Conservation (phyloP, 306 rosid species). For the Dryas drummondii region DNA sequence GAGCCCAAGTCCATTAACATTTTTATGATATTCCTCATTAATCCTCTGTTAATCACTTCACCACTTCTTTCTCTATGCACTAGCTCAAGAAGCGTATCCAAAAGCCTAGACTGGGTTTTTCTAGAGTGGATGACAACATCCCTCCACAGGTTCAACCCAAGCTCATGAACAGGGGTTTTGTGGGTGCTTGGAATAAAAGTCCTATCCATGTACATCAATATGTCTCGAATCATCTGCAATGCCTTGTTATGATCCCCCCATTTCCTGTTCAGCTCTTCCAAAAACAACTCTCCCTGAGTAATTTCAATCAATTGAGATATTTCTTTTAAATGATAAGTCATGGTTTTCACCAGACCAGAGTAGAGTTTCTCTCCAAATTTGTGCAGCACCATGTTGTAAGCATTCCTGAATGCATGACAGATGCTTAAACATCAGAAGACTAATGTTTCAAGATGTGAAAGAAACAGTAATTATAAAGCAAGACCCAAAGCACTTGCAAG, state of each 20-base stretch:
- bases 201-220: slow-evolving; percentile 96
- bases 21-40: slow-evolving; percentile 62
- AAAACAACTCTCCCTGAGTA: slow-evolving; percentile 68
- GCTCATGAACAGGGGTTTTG: slow-evolving; percentile 74
- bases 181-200: slow-evolving; percentile 62
- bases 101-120: slow-evolving; percentile 64
- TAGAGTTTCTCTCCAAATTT: slow-evolving; percentile 93
- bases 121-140: slow-evolving; percentile 64
- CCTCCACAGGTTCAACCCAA: slow-evolving; percentile 85
- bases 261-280: slow-evolving; percentile 81
- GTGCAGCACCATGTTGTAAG: slow-evolving; percentile 97
- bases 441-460: slow-evolving; percentile 2
- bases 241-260: slow-evolving; percentile 89
- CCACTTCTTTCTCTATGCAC: slow-evolving; percentile 65
- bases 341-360: slow-evolving; percentile 74
- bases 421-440: neutral
- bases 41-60: slow-evolving; percentile 73
- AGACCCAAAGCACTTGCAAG: neutral
- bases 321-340: slow-evolving; percentile 69
- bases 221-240: slow-evolving; percentile 73
- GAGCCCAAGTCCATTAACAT: slow-evolving; percentile 84
- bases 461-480: neutral
- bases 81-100: slow-evolving; percentile 63
- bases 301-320: slow-evolving; percentile 71
- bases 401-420: slow-evolving; percentile 60